Base-by-base conservation (phyloP, 805 yeast species). In the Wickerhamomyces subpelliculosus region DNA sequence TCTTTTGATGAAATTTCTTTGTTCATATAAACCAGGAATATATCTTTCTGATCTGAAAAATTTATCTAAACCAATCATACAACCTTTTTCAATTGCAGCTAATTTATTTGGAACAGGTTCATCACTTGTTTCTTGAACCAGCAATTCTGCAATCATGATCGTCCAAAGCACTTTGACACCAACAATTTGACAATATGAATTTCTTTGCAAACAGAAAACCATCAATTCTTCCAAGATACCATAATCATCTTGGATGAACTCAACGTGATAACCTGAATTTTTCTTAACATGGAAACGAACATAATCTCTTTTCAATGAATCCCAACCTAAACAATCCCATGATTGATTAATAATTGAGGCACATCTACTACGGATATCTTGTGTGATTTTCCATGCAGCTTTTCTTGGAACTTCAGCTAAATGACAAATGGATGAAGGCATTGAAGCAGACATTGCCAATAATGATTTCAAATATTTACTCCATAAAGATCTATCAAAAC, bases 281-380 rank as follows among this genome's bases (percentile, higher is more conserved):
- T 67, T 67, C 30, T 64, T 67, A 32, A 85, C 54, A 36, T 78
- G 80, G 60, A 81, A 85, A 44, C 85, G 61, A 4, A 52, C 59
- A 22, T 62, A 52, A 45, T 78, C 83, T 23, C 73, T 79, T 16
- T 69, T 68, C 19, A 71, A 57, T 3, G 78, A 70, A 11, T 73
- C 74, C 75, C 79, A 71, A 16, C 87, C 93, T 36, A 87, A 65
- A 11, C 72, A 62, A 43, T 79, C 80, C 96, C 96, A 87, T n/a
- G 76, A 68, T 37, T 68, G 71, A 39, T 69, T 65, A 11, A 86
- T 48, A 32, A 84, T 57, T 12, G 45, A 46, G 0, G 87, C 75
- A 32, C 80, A 70, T 43, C 81, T 64, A 11, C 69, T 68, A 44
- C 94, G 70, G 45, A 84, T 61, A 49, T 75, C 78, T 10, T 78